These are phyloP conservation scores for Cyberlindnera meyerae DNA, from an alignment of 805 yeast species.

Conservation along the genomic window DNA sequence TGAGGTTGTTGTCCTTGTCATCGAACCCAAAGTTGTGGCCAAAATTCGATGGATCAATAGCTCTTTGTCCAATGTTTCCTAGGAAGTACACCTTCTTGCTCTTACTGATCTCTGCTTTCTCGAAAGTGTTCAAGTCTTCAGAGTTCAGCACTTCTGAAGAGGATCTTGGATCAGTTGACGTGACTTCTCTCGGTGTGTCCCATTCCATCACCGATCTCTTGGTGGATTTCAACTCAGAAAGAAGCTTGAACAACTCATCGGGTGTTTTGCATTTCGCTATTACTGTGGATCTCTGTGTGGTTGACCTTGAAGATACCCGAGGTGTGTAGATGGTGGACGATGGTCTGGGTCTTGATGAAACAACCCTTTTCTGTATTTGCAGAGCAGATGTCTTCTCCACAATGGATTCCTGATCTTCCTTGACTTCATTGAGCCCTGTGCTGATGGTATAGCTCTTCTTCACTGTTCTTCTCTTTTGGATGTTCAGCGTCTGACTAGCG, in stretches of 20 bases:
- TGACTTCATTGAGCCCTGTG: constrained; percentile 11
- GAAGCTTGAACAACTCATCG: constrained; percentile 8
- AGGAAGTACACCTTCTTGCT: constrained; percentile 45
- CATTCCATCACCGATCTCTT: constrained; percentile 5
- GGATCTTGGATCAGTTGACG: background rate
- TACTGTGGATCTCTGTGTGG: constrained; percentile 1
- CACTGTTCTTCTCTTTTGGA: constrained; percentile 16
- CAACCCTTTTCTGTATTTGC: background rate
- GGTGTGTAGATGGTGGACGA: constrained; percentile 3
- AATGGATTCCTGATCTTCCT: too few relatives aligned
- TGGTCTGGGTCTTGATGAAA: constrained; percentile 5
- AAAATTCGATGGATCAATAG: constrained; percentile 8
- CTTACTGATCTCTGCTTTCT: constrained; percentile 55
- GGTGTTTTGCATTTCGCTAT: constrained; percentile 6
- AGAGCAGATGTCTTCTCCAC: too few relatives aligned
- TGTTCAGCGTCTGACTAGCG: constrained; percentile 3
- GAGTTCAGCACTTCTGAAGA: constrained; percentile 7
- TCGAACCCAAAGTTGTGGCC: constrained; percentile 53
- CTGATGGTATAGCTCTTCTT: constrained; percentile 20
- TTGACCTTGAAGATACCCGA: constrained; percentile 5
- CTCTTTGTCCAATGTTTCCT: constrained; percentile 29
- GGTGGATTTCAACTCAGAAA: constrained; percentile 16
- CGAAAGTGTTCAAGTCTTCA: constrained; percentile 43
- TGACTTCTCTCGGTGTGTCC: background rate
- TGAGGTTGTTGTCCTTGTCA: constrained; percentile 61